A percentile compares a stretch with the other conserved stretches of the same genome.
Evolutionary conservation across 2,329 filamentous ascomycete genomes (phyloP).

Genomic region (Macroventuria anomochaeta): DNA sequence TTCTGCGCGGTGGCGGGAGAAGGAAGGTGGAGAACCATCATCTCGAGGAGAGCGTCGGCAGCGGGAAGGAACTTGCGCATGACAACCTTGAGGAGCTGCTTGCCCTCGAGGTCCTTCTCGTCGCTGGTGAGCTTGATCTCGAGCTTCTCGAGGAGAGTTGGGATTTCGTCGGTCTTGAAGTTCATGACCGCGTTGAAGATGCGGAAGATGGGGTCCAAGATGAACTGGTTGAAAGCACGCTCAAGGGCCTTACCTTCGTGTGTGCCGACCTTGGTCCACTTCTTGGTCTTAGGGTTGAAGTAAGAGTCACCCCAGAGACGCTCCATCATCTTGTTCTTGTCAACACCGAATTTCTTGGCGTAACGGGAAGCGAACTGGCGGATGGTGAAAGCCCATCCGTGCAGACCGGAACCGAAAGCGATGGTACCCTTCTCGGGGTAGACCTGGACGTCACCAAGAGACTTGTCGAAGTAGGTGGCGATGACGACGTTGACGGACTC

Average conservation of each 20-base stretch:
- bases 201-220: conserved; percentile 99
- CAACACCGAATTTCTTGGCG: conserved; percentile 99
- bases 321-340: conserved; percentile 99
- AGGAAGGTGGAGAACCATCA: conserved; percentile 99
- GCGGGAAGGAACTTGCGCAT: conserved; percentile 99
- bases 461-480: conserved; percentile 97
- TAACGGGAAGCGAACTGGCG: conserved; percentile 96
- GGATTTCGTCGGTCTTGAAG: conserved; percentile 95
- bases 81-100: conserved; percentile 95
- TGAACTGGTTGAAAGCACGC: conserved; percentile 99
- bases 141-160: conserved; percentile 86
- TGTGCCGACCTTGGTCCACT: conserved; percentile 91
- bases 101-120: conserved; percentile 94
- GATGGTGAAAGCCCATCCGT: conserved; percentile 99
- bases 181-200: conserved; percentile 97
- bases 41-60: conserved; percentile 97
- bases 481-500: conserved; percentile 99
- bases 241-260: conserved; percentile 88
- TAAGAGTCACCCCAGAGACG: conserved; percentile 99
- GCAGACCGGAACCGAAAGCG: conserved; percentile 98
- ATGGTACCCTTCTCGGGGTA: conserved; percentile 98
- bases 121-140: conserved; percentile 87
- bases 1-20: conserved; percentile 94
- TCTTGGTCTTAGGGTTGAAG: conserved; percentile 99
- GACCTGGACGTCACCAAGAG: conserved; percentile 96